Base-by-base conservation (phyloP, 179 eudicot genomes). In the Nepenthes alata region DNA sequence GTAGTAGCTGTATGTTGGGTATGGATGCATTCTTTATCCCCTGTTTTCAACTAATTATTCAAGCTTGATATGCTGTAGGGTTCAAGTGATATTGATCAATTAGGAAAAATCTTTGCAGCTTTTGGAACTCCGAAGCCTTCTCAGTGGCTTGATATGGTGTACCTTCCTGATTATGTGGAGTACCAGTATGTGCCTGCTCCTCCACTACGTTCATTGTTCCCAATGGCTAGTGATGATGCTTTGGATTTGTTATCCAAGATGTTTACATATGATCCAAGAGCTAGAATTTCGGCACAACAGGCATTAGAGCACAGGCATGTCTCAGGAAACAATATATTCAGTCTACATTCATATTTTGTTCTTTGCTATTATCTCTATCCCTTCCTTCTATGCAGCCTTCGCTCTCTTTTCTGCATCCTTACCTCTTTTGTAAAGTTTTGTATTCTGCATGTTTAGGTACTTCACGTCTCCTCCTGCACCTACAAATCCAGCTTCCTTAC, bases 151-250 rank as follows among this genome's bases (percentile, higher is more conserved):
- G 98, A 89, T 80, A 80, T 89, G 89, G 67, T 80, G 2, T 86
- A 78, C 67, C 93, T 93, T 53, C 98, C 98, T 39, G 98, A 93
- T 75, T 93, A 89, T 54, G 93, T 93, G 64, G 98, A 93, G 68
- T 93, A 89, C 69, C 95, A 88, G 60, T 70, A 69, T 77, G 95
- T 83, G 37, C 83, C 91, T 34, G 86, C 91, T 60, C 89, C 89
- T 78, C 74, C 90, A 50, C 67, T 89, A 47, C 91, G 88, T 47
- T 72, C 94, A 15, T 80, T 93, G 67, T 93, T 93, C 72, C 98
- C 98, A 25, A 81, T 85, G 96, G 96, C 96, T n/a, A 85, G 95
- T 72, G 96, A 89, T 76, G 98, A 93, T 86, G 84, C 83, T 50
- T 69, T 89, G 72, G 98, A 93, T 77, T 83, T 93, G 66, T 64